Base-by-base conservation (phyloP, 1,139 yeast genomes). In the Nakaseomyces delphensis region DNA sequence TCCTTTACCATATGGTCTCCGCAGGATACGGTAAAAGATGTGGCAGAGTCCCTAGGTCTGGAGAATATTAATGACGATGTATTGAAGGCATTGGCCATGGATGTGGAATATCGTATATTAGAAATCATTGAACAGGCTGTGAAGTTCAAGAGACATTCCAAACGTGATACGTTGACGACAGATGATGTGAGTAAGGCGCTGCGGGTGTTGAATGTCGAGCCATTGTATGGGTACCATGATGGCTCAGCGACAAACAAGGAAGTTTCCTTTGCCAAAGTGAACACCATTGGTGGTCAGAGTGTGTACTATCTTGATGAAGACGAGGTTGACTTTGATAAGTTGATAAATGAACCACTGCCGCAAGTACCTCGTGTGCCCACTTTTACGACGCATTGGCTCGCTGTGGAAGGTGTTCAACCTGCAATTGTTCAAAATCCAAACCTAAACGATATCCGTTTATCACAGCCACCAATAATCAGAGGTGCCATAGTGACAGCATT, bases 1-100 rank as follows among this genome's bases (percentile, higher is more conserved):
- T 87, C 96, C 2, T 95, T 87, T 62, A 85, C 97, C 1, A 72
- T 91, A 48, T 91, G 98, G 98, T 89, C 97, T 4, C 97, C 98
- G 7, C 80, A 85, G 48, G 98, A 93, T 60, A 93, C 98, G 0
- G 96, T 93, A 16, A 83, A 83, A 57, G 98, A 93, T 68, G 96
- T 86, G 14, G 96, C 97, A 0, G 98, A 91, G 57, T 76, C 87
- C 3, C 69, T 91, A 16, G 98, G 98, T 2, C 73, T 91, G 33
- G 62, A 70, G 7, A 81, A 74, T 47, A 67, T 91, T 38, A 85
- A 87, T 18, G 97, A 91, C 47, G 98, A 93, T 48, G 95, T 93
- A 1, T 84, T 96, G 42, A 85, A 86, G 57, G 86, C 93, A 49
- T 69, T 93, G 47, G 98, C 99, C 4, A 91, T 93, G 98, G 99